Conservation (phyloP, 2,329 filamentous ascomycete species). For the Neodidymelliopsis sp. region DNA sequence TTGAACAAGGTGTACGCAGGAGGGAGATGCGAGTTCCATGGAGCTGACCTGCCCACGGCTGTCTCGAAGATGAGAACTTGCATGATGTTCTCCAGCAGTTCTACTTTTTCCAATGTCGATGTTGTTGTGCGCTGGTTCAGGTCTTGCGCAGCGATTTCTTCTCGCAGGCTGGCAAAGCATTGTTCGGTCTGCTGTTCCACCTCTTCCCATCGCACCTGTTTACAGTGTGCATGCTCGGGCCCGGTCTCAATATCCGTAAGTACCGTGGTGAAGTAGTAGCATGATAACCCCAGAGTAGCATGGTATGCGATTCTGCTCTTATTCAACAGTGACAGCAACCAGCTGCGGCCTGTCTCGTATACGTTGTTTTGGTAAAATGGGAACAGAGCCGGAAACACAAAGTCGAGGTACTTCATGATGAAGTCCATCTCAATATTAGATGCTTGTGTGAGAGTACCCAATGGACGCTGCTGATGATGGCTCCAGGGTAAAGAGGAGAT, state of each 20-base stretch:
- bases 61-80: constrained; percentile 27
- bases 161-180: constrained; percentile 21
- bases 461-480: constrained; percentile 9
- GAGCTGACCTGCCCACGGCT: constrained; percentile 16
- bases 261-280: constrained; percentile 24
- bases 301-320: constrained; percentile 24
- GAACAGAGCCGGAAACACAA: constrained; percentile 22
- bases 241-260: constrained; percentile 19
- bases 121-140: not conserved
- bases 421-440: constrained; percentile 21
- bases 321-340: constrained; percentile 20
- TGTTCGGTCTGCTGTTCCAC: constrained; percentile 19
- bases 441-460: constrained; percentile 8
- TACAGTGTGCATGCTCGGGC: constrained; percentile 17
- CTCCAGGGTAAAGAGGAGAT: constrained; percentile 10
- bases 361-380: constrained; percentile 21
- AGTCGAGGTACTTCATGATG: constrained; percentile 27
- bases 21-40: constrained; percentile 21
- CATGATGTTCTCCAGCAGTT: constrained; percentile 18
- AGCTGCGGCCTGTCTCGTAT: constrained; percentile 25
- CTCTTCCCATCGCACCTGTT: constrained; percentile 19
- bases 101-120: constrained; percentile 9
- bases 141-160: constrained; percentile 12
- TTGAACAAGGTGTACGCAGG: constrained; percentile 22
- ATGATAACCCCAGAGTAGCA: constrained; percentile 19